These are phyloP conservation scores for Termitomyces sp. DNA, from an alignment of 768 basidiomycete species.

Conservation along the genomic window DNA sequence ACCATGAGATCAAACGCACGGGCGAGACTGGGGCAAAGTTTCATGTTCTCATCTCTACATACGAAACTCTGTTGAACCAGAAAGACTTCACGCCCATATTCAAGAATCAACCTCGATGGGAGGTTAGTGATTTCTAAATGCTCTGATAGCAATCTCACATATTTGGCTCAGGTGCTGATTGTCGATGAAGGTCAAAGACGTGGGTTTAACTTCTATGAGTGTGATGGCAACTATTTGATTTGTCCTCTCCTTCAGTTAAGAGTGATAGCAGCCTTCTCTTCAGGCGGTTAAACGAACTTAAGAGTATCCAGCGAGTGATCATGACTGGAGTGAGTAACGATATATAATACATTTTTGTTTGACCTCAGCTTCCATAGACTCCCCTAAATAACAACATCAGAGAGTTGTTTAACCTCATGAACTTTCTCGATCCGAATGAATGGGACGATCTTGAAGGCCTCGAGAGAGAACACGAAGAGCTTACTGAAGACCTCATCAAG, in stretches of 20 bases:
- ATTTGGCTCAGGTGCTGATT: slow-evolving; percentile 49
- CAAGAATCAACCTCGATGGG: slow-evolving; percentile 84
- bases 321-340: slow-evolving; percentile 72
- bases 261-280: slow-evolving; percentile 76
- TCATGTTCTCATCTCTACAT: slow-evolving; percentile 91
- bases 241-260: slow-evolving; percentile 53
- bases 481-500: slow-evolving; percentile 76
- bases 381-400: slow-evolving; percentile 96
- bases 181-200: slow-evolving; percentile 91
- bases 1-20: slow-evolving; percentile 39
- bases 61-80: slow-evolving; percentile 69
- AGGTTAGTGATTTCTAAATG: slow-evolving; percentile 32
- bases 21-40: slow-evolving; percentile 56
- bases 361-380: slow-evolving; percentile 42
- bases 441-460: slow-evolving; percentile 75
- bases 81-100: slow-evolving; percentile 74
- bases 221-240: slow-evolving; percentile 9
- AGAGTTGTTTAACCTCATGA: slow-evolving; percentile 96
- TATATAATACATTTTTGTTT: background rate
- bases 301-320: slow-evolving; percentile 72
- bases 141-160: background rate
- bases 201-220: slow-evolving; percentile 31
- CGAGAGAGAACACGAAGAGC: slow-evolving; percentile 66
- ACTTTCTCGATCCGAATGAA: slow-evolving; percentile 78
- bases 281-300: slow-evolving; percentile 75